Evolutionary conservation across 805 yeast genomes (phyloP), one percentile per base, ranked within the genome.

Genomic region (Yarrowia osloensis): DNA sequence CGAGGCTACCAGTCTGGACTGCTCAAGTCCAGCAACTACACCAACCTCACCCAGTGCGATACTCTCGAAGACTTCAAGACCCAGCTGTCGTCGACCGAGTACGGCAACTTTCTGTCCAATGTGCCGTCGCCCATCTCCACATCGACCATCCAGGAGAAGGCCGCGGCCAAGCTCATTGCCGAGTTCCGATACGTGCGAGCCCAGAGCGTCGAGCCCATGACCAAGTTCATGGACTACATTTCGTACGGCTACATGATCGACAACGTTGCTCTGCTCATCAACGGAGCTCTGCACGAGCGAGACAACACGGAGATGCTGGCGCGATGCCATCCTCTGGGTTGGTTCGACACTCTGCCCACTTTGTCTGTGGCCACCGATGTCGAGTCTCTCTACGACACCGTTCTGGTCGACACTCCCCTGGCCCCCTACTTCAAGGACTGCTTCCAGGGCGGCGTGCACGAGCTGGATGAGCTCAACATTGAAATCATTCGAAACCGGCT

Each of bases 191-290:
- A 92, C 77, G 82, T 95, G 67, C 86, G 89, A 70, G 84, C 89
- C 52, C 97, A 94, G 77, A 87, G 97, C 4, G 87, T 88, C 39
- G 92, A 91, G 68, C 89, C 88, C 37, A 80, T 94, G 74, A 81
- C 91, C 49, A 85, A 87, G 76, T 92, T 94, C 75, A 84, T 95
- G 86, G 97, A 96, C 77, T 96, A 81, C 77, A 91, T 96, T 76
- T 88, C 96, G 54, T 95, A 93, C 76, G 96, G 98, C 12, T 95
- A 96, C 79, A 95, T 95, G 99, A 96, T 95, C 74, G 99, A 95
- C 80, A 95, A 95, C 77, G 97, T 95, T 44, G 90, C 95, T 26
- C 82, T 95, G 74, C 89, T 95, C 89, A 94, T 95, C 74, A 93
- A 98, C 1, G 99, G 99, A 24, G 92, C 99, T 0, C 85, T 95